Evolutionary conservation across 495 filamentous ascomycete species (phyloP).

Genomic region (Penicillium diatomitis): DNA sequence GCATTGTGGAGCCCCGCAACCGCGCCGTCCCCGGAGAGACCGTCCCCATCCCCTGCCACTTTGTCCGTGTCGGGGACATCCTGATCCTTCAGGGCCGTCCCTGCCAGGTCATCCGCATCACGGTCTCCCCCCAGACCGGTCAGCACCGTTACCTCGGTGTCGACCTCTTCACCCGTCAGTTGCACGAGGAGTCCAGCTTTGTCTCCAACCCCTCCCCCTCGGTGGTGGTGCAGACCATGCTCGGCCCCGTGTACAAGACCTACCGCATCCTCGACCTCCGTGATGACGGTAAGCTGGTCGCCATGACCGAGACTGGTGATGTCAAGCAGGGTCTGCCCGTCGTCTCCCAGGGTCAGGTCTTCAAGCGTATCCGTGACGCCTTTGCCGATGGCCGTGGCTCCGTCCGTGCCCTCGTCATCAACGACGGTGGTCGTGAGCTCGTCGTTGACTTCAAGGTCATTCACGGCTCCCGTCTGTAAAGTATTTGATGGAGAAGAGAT

Average conservation of each 20-base stretch:
- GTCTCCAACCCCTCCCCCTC: constrained; percentile 93
- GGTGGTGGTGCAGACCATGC: constrained; percentile 98
- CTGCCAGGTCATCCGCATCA: constrained; percentile 99
- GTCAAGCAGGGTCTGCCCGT: constrained; percentile 95
- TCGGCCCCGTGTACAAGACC: constrained; percentile 99
- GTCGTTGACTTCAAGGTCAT: constrained; percentile 99
- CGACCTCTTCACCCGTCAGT: constrained; percentile 98
- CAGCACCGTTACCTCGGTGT: constrained; percentile 99
- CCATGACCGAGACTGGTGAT: constrained; percentile 84
- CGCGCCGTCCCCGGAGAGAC: constrained; percentile 56
- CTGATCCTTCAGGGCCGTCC: constrained; percentile 98
- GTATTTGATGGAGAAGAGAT: not conserved
- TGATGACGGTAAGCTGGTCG: constrained; percentile 69
- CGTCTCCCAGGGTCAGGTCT: constrained; percentile 85
- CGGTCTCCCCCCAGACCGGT: constrained; percentile 92
- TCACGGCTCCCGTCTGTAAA: constrained; percentile 65
- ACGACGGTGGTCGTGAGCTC: constrained; percentile 86
- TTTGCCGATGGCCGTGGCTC: constrained; percentile 89
- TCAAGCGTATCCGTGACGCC: constrained; percentile 67
- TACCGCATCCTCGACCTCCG: constrained; percentile 98
- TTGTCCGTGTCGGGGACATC: constrained; percentile 97
- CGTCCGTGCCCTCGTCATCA: constrained; percentile 92
- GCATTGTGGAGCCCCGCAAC: constrained; percentile 44
- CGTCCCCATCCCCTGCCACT: constrained; percentile 97
- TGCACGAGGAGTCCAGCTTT: constrained; percentile 98